Evolutionary conservation across 2,329 filamentous ascomycete species (phyloP), one percentile per base, ranked within the genome.

Genomic region (Phaeosphaeriaceae sp.): DNA sequence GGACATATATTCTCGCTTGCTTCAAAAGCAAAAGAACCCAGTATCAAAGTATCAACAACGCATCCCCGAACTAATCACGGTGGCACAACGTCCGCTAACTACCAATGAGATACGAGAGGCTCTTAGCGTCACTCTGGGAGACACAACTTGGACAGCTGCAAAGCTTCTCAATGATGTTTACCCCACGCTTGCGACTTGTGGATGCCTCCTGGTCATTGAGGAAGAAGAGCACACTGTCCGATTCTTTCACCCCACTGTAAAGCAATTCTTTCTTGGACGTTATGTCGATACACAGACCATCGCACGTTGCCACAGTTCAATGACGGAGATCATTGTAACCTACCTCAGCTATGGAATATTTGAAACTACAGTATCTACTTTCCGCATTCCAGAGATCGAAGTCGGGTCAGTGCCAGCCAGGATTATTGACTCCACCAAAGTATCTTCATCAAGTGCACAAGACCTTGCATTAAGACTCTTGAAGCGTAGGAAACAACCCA

Each of bases 101-200:
- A 46, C 40, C 0, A 63, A 71, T 0, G 68, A 78, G 33, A 54
- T 79, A 32, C 61, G 66, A n/a, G 75, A 77, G 60, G 73, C 73
- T 9, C 42, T 76, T 0, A 74, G 74, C 6, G 70, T 79, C 0
- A 48, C 51, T 1, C 64, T 66, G 3, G 73, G 74, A 2, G 53
- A 73, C 37, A 41, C 46, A 0, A 42, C 20, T 1, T 61, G 57
- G 53, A 39, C 42, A 26, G 17, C 52, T 9, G 39, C 57, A 1
- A 54, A 34, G 16, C 13, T 54, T 8, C 5, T 61, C 13, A 59
- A 61, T 26, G 43, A 61, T 18, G 36, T 64, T 2, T 15, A 49
- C 16, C 12, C 52, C 6, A 42, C 50, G 32, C 36, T 64, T 21
- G 33, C 50, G 11, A 52, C 44, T 41, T 63, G 61, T 34, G 61